Evolutionary conservation across 441 rosid species (phyloP).

Genomic region (Adansonia madagascariensis): DNA sequence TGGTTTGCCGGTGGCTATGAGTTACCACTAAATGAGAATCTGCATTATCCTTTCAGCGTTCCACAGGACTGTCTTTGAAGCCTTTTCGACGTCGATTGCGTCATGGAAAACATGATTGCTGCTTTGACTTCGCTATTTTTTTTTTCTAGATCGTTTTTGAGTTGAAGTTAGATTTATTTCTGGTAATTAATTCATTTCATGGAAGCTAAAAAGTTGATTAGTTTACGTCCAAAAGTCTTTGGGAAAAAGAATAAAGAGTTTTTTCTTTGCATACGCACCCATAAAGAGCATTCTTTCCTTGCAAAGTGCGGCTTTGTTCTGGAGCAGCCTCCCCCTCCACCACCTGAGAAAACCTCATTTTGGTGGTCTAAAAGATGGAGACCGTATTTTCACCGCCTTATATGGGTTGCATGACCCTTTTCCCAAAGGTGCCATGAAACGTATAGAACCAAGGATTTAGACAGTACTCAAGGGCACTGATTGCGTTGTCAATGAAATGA

Average conservation of each 20-base stretch:
- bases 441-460: slow-evolving; percentile 94
- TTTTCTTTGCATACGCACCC: slow-evolving; percentile 57
- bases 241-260: not conserved
- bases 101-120: not conserved
- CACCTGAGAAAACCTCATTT: slow-evolving; percentile 96
- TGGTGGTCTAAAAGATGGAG: slow-evolving; percentile 93
- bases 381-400: slow-evolving; percentile 88
- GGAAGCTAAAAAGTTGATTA: not conserved
- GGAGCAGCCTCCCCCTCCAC: slow-evolving; percentile 76
- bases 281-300: slow-evolving; percentile 69
- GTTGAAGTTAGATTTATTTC: not conserved
- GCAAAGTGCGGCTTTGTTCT: slow-evolving; percentile 55
- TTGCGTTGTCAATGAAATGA: slow-evolving; percentile 91
- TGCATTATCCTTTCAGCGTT: not conserved
- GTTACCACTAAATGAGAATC: not conserved
- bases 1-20: not conserved
- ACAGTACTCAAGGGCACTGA: slow-evolving; percentile 78
- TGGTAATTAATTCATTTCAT: not conserved
- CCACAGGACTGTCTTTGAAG: not conserved
- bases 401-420: slow-evolving; percentile 89
- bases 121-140: not conserved
- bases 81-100: not conserved
- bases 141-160: not conserved
- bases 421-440: slow-evolving; percentile 92
- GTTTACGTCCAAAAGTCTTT: not conserved